Evolutionary conservation across 1,139 yeast genomes (phyloP).

Genomic region (Groenewaldozyma auringiensis): DNA sequence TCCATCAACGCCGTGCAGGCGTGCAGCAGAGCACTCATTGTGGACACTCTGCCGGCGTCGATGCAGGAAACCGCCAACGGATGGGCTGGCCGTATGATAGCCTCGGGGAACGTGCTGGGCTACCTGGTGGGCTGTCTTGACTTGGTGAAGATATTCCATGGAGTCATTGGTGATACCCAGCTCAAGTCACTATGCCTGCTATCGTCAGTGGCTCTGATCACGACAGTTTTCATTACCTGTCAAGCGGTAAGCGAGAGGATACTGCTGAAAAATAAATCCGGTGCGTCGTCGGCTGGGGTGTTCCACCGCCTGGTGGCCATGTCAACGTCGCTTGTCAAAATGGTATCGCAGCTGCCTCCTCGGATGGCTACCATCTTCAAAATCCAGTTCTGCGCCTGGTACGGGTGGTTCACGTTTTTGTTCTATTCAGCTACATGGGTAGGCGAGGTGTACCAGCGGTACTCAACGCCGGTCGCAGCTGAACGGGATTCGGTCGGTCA

Average conservation of each 20-base stretch:
- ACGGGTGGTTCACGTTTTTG: slow-evolving; percentile 34
- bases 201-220: slow-evolving; percentile 37
- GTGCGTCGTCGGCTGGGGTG: slow-evolving; percentile 1
- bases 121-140: slow-evolving; percentile 41
- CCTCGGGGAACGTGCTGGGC: slow-evolving; percentile 48
- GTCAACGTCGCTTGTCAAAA: slow-evolving; percentile 14
- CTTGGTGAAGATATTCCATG: slow-evolving; percentile 33
- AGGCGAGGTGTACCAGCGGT: slow-evolving; percentile 32
- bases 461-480: slow-evolving; percentile 1
- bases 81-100: slow-evolving; percentile 67
- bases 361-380: slow-evolving; percentile 26
- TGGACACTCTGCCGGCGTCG: slow-evolving; percentile 46
- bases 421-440: slow-evolving; percentile 37
- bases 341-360: slow-evolving; percentile 21
- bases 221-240: slow-evolving; percentile 37
- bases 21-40: slow-evolving; percentile 51
- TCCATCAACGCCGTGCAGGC: slow-evolving; percentile 54
- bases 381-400: slow-evolving; percentile 33
- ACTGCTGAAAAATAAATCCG: slow-evolving; percentile 9
- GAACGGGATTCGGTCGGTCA: slow-evolving; percentile 27
- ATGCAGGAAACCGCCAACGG: slow-evolving; percentile 57
- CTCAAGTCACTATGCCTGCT: slow-evolving; percentile 42
- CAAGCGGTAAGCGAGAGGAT: slow-evolving; percentile 27
- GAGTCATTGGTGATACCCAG: slow-evolving; percentile 41
- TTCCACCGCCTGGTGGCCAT: slow-evolving; percentile 14